These are phyloP conservation scores for Aspergillus hiratsukae DNA, from an alignment of 2,329 filamentous ascomycete species.

Conservation along the genomic window DNA sequence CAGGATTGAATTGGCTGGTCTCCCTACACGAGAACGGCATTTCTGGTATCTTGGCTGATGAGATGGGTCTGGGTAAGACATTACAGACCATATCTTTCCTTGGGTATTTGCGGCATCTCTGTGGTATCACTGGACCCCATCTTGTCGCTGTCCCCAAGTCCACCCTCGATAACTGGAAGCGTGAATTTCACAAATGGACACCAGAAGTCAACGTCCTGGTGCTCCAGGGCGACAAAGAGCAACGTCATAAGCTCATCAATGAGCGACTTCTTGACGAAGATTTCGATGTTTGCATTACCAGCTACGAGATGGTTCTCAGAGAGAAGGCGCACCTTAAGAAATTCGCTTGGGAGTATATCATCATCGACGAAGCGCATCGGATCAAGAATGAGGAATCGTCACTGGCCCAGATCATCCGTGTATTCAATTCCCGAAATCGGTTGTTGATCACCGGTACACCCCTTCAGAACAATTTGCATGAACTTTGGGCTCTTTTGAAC, in stretches of 20 bases:
- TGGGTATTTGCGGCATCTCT: constrained; percentile 87
- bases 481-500: constrained; percentile 95
- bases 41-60: constrained; percentile 92
- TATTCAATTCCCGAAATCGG: constrained; percentile 93
- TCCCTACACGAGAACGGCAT: constrained; percentile 98
- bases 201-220: constrained; percentile 93
- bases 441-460: constrained; percentile 95
- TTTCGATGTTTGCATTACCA: constrained; percentile 97
- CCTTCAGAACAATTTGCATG: constrained; percentile 95
- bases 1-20: constrained; percentile 94
- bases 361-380: constrained; percentile 95
- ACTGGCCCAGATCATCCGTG: constrained; percentile 87
- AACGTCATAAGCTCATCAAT: constrained; percentile 81
- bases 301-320: constrained; percentile 96
- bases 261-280: constrained; percentile 89
- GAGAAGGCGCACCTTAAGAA: constrained; percentile 95
- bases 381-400: constrained; percentile 99
- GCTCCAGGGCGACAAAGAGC: constrained; percentile 90
- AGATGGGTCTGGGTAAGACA: constrained; percentile 98
- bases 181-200: constrained; percentile 91
- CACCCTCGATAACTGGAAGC: constrained; percentile 96
- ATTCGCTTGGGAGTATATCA: constrained; percentile 99
- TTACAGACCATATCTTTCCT: constrained; percentile 96
- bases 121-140: constrained; percentile 85
- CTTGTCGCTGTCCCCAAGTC: constrained; percentile 92